Conservation (phyloP, 495 filamentous ascomycete genomes). For the Aspergillus panamensis region DNA sequence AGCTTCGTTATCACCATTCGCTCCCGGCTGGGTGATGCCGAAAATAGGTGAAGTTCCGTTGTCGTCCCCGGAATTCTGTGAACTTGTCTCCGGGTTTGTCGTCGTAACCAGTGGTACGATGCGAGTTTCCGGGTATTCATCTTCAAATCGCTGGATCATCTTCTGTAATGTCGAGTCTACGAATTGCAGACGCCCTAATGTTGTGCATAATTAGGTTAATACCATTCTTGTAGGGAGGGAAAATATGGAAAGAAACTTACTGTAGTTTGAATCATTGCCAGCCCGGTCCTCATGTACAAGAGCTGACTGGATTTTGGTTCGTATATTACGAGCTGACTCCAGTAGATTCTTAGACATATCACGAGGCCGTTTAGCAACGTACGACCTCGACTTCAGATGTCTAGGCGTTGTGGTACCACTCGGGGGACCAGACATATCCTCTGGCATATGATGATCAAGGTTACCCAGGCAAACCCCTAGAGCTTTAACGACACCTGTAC, state of each 20-base stretch:
- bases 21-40: constrained; percentile 28
- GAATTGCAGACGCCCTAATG: constrained; percentile 74
- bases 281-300: constrained; percentile 70
- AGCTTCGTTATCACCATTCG: constrained; percentile 34
- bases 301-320: constrained; percentile 77
- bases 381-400: constrained; percentile 39
- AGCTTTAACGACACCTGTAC: constrained; percentile 92
- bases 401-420: constrained; percentile 56
- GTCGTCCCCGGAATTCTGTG: constrained; percentile 42
- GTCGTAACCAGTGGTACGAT: constrained; percentile 36
- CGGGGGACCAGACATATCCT: constrained; percentile 37
- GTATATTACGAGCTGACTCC: constrained; percentile 80
- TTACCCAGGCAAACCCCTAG: constrained; percentile 86
- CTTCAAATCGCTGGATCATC: constrained; percentile 93
- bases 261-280: constrained; percentile 66
- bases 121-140: constrained; percentile 89
- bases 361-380: constrained; percentile 64
- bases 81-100: constrained; percentile 31
- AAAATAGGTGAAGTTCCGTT: constrained; percentile 34
- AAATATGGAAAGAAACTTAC: constrained; percentile 50
- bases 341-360: constrained; percentile 90
- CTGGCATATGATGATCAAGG: constrained; percentile 39
- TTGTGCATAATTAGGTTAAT: constrained; percentile 19
- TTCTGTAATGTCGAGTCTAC: constrained; percentile 82
- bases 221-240: neutral